Conservation (phyloP, 169 alveolate species). For the Plasmodium yoelii region DNA sequence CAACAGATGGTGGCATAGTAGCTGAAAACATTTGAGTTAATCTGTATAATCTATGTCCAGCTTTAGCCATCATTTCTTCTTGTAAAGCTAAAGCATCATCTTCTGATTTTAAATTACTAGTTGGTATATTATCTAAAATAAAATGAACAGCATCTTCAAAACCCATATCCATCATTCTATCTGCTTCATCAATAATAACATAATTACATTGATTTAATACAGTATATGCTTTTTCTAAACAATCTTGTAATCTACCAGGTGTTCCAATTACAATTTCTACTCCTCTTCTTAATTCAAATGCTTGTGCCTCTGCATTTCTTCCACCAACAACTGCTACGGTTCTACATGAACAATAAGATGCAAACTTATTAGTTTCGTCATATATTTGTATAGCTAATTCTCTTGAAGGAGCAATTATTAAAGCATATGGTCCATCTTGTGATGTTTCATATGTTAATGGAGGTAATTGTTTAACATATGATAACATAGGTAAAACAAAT, state of each 20-base stretch:
- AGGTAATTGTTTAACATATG: constrained; percentile 92
- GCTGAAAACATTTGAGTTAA: constrained; percentile 96
- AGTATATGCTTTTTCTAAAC: constrained; percentile 92
- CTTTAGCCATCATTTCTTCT: constrained; percentile 90
- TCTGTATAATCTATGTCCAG: constrained; percentile 91
- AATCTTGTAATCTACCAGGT: constrained; percentile 98
- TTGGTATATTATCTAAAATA: constrained; percentile 92
- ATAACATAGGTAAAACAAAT: constrained; percentile 95
- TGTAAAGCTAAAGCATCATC: constrained; percentile 90
- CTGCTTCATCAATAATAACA: constrained; percentile 98
- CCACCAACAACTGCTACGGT: constrained; percentile 98
- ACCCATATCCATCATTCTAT: constrained; percentile 97
- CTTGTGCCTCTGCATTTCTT: constrained; percentile 94
- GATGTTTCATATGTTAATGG: constrained; percentile 91
- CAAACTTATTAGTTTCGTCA: constrained; percentile 92
- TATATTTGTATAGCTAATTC: constrained; percentile 96
- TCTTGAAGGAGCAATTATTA: constrained; percentile 95
- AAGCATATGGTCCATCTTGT: constrained; percentile 96
- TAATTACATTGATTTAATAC: constrained; percentile 94
- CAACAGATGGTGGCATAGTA: constrained; percentile 96
- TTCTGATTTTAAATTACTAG: constrained; percentile 88
- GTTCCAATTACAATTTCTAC: constrained; percentile 97
- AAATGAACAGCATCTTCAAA: constrained; percentile 95
- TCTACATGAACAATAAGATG: constrained; percentile 88
- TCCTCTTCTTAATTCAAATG: constrained; percentile 94